Percentiles rank a stretch among this genome's conserved stretches.
Evolutionary conservation across 345 rosid genomes (phyloP).

Genomic region (Citropsis articulata): DNA sequence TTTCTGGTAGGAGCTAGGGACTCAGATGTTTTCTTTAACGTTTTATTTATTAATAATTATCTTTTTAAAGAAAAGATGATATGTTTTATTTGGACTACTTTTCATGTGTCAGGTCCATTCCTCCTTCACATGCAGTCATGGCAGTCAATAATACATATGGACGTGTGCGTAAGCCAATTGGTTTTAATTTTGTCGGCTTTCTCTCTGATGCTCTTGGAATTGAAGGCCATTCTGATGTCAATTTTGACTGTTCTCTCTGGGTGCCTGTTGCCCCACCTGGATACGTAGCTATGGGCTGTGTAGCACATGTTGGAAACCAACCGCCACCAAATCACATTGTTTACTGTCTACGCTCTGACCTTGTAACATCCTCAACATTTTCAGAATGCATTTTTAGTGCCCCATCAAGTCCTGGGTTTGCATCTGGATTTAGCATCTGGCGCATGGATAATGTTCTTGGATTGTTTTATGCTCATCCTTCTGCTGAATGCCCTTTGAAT

Average conservation of each 20-base stretch:
- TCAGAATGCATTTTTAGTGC: slow-evolving; percentile 74
- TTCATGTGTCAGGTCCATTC: slow-evolving; percentile 70
- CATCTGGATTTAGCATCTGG: slow-evolving; percentile 94
- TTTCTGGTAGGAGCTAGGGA: not conserved
- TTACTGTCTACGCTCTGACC: slow-evolving; percentile 90
- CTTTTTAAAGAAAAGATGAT: not conserved
- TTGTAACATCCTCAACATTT: slow-evolving; percentile 77
- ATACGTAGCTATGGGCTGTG: slow-evolving; percentile 84
- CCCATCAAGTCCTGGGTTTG: slow-evolving; percentile 41
- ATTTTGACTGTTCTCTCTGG: slow-evolving; percentile 84
- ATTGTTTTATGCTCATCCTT: slow-evolving; percentile 82
- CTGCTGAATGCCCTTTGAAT: slow-evolving; percentile 56
- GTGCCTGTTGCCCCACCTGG: slow-evolving; percentile 94
- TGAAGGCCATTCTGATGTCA: slow-evolving; percentile 36
- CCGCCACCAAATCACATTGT: slow-evolving; percentile 85
- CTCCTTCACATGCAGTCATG: slow-evolving; percentile 94
- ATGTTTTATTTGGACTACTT: slow-evolving; percentile 3
- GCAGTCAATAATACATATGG: slow-evolving; percentile 94
- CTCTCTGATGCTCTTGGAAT: slow-evolving; percentile 59
- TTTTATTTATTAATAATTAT: too few species aligned
- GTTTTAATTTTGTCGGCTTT: slow-evolving; percentile 66
- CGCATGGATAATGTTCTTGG: slow-evolving; percentile 88
- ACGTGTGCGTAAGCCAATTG: slow-evolving; percentile 84
- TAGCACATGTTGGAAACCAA: slow-evolving; percentile 73
- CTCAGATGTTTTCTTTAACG: not conserved